Percentiles rank a stretch among this genome's conserved stretches.
phyloP scores from a whole-genome alignment of 257 asterid species.

The Buddleja alternifolia region DNA sequence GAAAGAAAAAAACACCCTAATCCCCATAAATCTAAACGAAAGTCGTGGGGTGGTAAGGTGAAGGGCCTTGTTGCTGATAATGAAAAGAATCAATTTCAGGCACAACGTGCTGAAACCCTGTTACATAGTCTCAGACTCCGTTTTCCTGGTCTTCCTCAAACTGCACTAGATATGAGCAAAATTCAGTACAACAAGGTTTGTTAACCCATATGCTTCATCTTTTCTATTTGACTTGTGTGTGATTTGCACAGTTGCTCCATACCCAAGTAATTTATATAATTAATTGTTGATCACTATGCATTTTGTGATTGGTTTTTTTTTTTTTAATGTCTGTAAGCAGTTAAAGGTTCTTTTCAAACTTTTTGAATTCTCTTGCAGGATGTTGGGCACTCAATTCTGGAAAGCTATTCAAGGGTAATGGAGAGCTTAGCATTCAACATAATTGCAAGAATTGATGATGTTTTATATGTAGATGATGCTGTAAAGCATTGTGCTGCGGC shows the following conservation, averaged over 20 bases:
- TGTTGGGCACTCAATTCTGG: slow-evolving; percentile 95
- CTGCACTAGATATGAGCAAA: slow-evolving; percentile 94
- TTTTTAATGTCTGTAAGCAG: neutral
- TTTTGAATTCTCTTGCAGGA: slow-evolving; percentile 58
- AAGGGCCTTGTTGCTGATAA: slow-evolving; percentile 76
- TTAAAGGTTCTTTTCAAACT: neutral
- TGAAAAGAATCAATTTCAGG: slow-evolving; percentile 63
- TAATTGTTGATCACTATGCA: neutral
- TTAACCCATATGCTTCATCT: neutral
- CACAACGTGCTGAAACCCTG: slow-evolving; percentile 80
- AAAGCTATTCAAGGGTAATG: slow-evolving; percentile 98
- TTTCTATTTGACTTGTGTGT: neutral
- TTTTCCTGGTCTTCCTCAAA: slow-evolving; percentile 96
- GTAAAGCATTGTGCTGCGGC: slow-evolving; percentile 67
- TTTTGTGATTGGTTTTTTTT: neutral
- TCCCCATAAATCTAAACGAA: slow-evolving; percentile 58
- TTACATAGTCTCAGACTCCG: slow-evolving; percentile 74
- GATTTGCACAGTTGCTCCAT: neutral
- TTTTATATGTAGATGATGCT: slow-evolving; percentile 82
- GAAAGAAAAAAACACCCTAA: slow-evolving; percentile 63
- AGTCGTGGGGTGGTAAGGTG: slow-evolving; percentile 86
- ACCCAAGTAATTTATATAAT: neutral
- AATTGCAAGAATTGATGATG: slow-evolving; percentile 94
- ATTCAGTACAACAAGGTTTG: slow-evolving; percentile 92
- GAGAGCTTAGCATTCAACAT: slow-evolving; percentile 98